A percentile compares a stretch with the other conserved stretches of the same genome.
Evolutionary conservation across 1,139 yeast genomes (phyloP).

Genomic region (Hemisphaericaspora xylanilytica): DNA sequence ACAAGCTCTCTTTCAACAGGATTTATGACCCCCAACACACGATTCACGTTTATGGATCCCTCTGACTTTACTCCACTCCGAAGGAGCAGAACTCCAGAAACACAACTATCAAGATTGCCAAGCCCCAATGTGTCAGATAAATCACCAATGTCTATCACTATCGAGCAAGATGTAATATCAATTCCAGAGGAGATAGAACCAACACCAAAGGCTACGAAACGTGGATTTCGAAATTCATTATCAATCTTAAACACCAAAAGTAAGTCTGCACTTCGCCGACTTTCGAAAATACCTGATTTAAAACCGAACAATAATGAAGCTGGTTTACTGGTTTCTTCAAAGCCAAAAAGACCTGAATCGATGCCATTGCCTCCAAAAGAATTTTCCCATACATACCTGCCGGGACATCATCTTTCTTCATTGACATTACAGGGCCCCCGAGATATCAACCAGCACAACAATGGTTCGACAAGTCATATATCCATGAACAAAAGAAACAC

Average conservation of each 20-base stretch:
- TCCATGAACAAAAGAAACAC: neutral
- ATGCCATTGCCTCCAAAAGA: neutral
- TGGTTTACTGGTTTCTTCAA: too few species aligned
- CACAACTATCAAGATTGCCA: neutral
- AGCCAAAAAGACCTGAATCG: neutral
- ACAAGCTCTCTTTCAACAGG: neutral
- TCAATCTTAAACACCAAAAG: neutral
- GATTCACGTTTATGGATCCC: neutral
- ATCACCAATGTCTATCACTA: neutral
- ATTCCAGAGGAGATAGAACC: neutral
- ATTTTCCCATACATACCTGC: neutral
- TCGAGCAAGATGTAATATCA: neutral
- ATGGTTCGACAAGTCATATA: neutral
- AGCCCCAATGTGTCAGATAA: neutral
- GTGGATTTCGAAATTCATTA: neutral
- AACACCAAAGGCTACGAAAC: neutral
- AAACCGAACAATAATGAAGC: neutral
- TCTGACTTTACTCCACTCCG: neutral
- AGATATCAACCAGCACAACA: neutral
- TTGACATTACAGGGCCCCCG: neutral
- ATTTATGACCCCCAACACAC: neutral
- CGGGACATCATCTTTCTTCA: neutral
- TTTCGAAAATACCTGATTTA: neutral
- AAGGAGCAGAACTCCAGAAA: neutral
- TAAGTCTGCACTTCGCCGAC: neutral